Base-by-base conservation (phyloP, 73 alveolate genomes). In the Uronychia setigera region DNA sequence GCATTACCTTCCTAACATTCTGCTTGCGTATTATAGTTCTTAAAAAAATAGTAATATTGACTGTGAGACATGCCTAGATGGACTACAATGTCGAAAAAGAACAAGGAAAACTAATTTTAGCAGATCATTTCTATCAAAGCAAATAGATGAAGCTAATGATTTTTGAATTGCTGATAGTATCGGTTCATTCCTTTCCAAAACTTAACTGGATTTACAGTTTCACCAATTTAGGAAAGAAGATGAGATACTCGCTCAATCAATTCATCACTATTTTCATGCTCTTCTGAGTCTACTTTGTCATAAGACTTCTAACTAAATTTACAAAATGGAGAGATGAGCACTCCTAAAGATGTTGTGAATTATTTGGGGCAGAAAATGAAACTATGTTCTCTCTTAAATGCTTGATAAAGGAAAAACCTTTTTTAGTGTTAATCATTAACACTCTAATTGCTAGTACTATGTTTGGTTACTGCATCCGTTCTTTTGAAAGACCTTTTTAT, bases 401-500 rank as follows among this genome's bases (percentile, higher is more conserved):
- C 76, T 34, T 83, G 29, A 33, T 83, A 60, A 29, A 83, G 79
- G 30, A 77, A 83, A 74, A 74, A 9, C 90, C 90, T 25, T 74
- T 59, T 46, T 30, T 31, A 9, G 84, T 85, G 1, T 79, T 85
- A 59, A 27, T 78, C 60, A 28, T 59, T 25, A 30, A 80, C 30
- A 78, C 74, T 32, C 25, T 78, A 9, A 85, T 85, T 1, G 58
- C 84, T 32, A 35, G 82, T 31, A 35, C 60, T 25, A n/a, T 85
- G 58, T 75, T 85, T 27, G 92, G 83, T 31, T 85, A 58, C 33
- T 81, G 84, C 26, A 78, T 85, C 32, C 35, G 92, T 57, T 57
- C 87, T 1, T 29, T 78, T 14, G 92, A 85, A 32, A 35, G 92
- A 46, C 92, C 92, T 0, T 85, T 57, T 78, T 85, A 85, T 46